phyloP scores from a whole-genome alignment of 441 rosid species.

The Erodium moschatum region DNA sequence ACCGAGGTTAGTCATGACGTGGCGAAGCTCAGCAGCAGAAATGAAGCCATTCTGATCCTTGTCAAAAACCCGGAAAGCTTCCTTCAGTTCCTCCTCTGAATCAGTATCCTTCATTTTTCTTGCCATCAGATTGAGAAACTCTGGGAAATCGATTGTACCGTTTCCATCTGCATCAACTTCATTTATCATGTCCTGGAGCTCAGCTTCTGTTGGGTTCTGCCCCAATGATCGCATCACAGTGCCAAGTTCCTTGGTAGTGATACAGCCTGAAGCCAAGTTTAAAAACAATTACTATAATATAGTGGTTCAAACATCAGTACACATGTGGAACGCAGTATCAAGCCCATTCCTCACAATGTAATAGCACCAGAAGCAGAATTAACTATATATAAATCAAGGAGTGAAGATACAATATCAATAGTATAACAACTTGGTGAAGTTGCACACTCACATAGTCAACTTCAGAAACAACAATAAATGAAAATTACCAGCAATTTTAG shows the following conservation, averaged over 20 bases:
- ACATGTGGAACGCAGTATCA: neutral
- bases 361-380: neutral
- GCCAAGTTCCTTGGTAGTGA: conserved; percentile 71
- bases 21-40: too few relatives aligned
- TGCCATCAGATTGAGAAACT: conserved; percentile 42
- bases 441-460: neutral
- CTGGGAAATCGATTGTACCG: conserved; percentile 67
- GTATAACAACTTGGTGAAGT: neutral
- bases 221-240: conserved; percentile 81
- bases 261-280: conserved; percentile 42
- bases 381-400: neutral
- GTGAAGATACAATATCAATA: neutral
- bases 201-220: conserved; percentile 21
- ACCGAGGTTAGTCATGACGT: conserved; percentile 67
- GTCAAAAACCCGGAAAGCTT: neutral
- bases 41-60: conserved; percentile 48
- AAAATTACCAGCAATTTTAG: neutral
- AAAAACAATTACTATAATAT: neutral
- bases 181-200: conserved; percentile 38
- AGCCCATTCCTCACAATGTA: neutral
- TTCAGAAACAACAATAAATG: neutral
- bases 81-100: neutral
- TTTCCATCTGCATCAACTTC: conserved; percentile 77
- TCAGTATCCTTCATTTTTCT: neutral
- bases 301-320: neutral